A percentile compares a stretch with the other conserved stretches of the same genome.
Conservation (phyloP, 2,329 filamentous ascomycete species). For the Fusarium liriodendri region DNA sequence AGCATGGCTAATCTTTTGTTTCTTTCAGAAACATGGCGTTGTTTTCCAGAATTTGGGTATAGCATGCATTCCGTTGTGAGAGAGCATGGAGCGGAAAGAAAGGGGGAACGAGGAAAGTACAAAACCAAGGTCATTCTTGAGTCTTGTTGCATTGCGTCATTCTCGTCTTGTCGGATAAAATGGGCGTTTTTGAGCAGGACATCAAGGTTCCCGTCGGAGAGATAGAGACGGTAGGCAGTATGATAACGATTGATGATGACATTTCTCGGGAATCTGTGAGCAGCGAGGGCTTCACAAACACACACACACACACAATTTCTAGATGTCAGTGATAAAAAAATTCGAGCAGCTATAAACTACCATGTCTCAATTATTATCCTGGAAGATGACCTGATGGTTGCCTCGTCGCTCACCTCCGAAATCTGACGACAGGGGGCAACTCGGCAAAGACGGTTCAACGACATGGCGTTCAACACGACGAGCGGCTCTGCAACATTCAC, state of each 20-base stretch:
- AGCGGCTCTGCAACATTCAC: conserved; percentile 22
- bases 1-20: not conserved
- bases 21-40: not conserved
- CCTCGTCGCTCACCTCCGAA: not conserved
- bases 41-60: not conserved
- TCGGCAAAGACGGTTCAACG: not conserved
- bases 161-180: not conserved
- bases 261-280: not conserved
- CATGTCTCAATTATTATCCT: not conserved
- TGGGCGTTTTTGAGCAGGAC: not conserved
- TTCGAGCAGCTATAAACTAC: not conserved
- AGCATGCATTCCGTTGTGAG: not conserved
- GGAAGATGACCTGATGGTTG: not conserved
- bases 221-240: not conserved
- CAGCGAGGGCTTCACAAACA: not conserved
- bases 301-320: not conserved
- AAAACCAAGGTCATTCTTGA: no score
- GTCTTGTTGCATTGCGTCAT: not conserved
- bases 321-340: not conserved
- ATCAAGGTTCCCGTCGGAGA: not conserved
- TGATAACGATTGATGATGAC: not conserved
- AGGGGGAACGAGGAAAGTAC: not conserved
- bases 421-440: not conserved
- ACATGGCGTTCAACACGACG: not conserved
- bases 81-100: not conserved